Base-by-base conservation (phyloP, 192 early-diverging fungal genomes). In the Dimargaris cristalligena region DNA sequence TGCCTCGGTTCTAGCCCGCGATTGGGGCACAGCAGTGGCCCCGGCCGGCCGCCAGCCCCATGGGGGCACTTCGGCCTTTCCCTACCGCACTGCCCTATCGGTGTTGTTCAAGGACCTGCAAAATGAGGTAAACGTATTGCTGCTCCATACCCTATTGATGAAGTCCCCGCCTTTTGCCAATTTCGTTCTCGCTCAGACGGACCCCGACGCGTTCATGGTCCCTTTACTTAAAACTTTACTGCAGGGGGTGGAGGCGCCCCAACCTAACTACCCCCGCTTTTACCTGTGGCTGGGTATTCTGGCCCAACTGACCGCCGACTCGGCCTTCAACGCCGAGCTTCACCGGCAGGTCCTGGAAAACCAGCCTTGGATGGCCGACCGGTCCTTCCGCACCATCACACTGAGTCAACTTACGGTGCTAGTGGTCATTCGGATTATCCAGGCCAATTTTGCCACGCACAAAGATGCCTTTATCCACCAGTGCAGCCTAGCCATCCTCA, bases 391-490 rank as follows among this genome's bases (percentile, higher is more conserved):
- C 34, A 4, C 55, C 34, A 22, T 57, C 28, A 57, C 55, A 13
- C 35, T 57, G 16, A 57, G 32, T 26, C 55, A 57, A n/a, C 22
- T 57, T 31, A 34, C 38, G 55, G 55, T 57, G 3, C 38, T 34
- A 34, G 33, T 34, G 55, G 13, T 38, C 0, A 26, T 57, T 16
- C 55, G 55, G 10, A 38, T 34, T 4, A 18, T 57, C 18, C 55
- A 57, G 33, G 22, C 20, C 22, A 57, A 57, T 34, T 57, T 57
- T n/a, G 34, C 55, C 55, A 16, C 28, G 20, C 55, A 57, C 55
- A 16, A 26, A n/a, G 55, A 57, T 34, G 55, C 55, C 55, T 57
- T 57, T 35, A 22, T 57, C 8, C 55, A 57, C 55, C n/a, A 34
- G 30, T 57, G 34, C 35, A 35, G 30, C 34, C n/a, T 57, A 25